Conservation (phyloP, 768 basidiomycete genomes). For the Trametes coccinea region DNA sequence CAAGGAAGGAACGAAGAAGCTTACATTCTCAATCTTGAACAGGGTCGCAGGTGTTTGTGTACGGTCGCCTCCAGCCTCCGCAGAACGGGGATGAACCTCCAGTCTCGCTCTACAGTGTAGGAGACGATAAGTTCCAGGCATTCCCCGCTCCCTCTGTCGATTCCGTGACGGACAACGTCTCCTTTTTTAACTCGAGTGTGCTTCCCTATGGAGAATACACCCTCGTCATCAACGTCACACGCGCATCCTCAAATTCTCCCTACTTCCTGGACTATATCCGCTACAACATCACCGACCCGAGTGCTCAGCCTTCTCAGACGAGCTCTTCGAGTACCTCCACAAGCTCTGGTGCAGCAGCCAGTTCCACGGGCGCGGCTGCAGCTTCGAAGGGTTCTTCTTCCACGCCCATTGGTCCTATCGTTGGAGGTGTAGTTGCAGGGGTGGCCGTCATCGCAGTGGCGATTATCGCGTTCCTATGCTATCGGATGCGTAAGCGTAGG, state of each 20-base stretch:
- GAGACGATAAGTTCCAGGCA: background rate
- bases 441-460: conserved; percentile 5
- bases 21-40: too few relatives aligned
- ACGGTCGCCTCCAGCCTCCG: conserved; percentile 2
- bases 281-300: conserved; percentile 7
- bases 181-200: conserved; percentile 14
- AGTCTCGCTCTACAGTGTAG: conserved; percentile 13
- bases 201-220: conserved; percentile 10
- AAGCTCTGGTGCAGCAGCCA: background rate
- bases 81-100: background rate
- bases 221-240: conserved; percentile 9
- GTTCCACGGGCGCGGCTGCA: background rate
- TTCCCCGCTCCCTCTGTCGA: background rate
- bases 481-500: background rate
- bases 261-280: conserved; percentile 13
- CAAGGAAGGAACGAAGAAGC: too few relatives aligned
- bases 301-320: background rate
- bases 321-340: background rate
- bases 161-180: conserved; percentile 3
- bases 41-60: conserved; percentile 15
- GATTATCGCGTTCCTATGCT: conserved; percentile 8
- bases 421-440: conserved; percentile 23
- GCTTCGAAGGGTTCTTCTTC: background rate
- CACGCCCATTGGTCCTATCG: conserved; percentile 20
- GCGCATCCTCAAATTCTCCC: background rate